Evolutionary conservation across 495 filamentous ascomycete genomes (phyloP), one percentile per base, ranked within the genome.

Genomic region (Talaromyces adpressus): DNA sequence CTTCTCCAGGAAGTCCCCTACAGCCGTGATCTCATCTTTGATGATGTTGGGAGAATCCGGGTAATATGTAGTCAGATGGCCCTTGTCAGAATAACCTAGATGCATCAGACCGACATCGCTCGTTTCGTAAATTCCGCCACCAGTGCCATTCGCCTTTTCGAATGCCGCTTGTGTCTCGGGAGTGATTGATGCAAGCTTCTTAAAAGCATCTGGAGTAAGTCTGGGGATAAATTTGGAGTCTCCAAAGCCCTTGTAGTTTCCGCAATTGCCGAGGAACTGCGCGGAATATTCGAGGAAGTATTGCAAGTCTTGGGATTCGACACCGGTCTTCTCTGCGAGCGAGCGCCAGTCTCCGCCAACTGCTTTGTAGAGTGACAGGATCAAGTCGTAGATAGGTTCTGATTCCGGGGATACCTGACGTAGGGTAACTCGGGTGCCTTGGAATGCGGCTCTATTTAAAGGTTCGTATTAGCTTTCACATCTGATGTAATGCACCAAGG

Each of bases 191-290:
- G 90, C 87, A n/a, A 98, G 76, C 64, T 87, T 84, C 36, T 86
- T 82, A 62, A 98, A 82, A 32, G 83, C 82, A 18, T 85, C 82
- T 57, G 85, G 78, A 12, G 83, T 73, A 63, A 92, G 82, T 49
- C 93, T 82, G 8, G 94, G 94, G 61, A 98, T 86, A 73, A 97
- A 97, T 71, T 98, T 98, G 64, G 87, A 84, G 72, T 98, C 94
- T 36, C 94, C 94, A 67, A 97, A 97, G 30, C 89, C 89, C 77
- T 97, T 97, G 79, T 96, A 98, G 74, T 98, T 98, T 53, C 94
- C 94, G 56, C 82, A 77, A 70, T 97, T 98, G 27, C 92, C 92
- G 6, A 98, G 79, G 73, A 98, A 94, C 70, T 93, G 89, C 2
- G 88, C 87, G 2, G 92, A 81, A 75, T 98, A 98, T 73, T 93